Evolutionary conservation across 139 green algal species (phyloP), one percentile per base, ranked within the genome.

Genomic region (Mychonastes homosphaera): DNA sequence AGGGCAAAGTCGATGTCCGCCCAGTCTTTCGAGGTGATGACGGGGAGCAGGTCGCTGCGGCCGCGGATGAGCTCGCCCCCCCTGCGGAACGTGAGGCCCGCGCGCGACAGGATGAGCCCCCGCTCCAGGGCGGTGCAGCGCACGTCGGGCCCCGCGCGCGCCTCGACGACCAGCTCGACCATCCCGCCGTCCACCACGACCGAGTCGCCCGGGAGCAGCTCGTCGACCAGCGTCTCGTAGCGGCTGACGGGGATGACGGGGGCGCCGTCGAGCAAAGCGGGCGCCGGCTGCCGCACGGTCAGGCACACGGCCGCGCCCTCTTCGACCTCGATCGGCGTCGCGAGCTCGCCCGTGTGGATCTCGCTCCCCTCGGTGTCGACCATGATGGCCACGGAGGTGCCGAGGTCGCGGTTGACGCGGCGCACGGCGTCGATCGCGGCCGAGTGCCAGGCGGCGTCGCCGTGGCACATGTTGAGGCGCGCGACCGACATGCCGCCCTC

Each of bases 121-220:
- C 82, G 76, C 40, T 94, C 86, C 3, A 88, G 72, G 33, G 80
- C 74, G 3, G 62, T 27, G 33, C 62, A 70, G 1, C 61, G 26
- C 28, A 92, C 82, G 50, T 94, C 83, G 1, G 85, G 84, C 7
- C 84, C 85, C 16, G 71, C 74, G 51, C 84, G 90, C 10, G 44
- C 13, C 9, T 70, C 52, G 23, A 94, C 86, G 48, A 84, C 69
- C 51, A 94, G 74, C 10, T 62, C 64, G n/a, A 89, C 79, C 85
- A 94, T 92, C 49, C 86, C 86, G n/a, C 85, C 85, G 44, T 94
- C 85, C n/a, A 94, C 75, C 26, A 92, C 65, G 30, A 94, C 52
- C 39, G 76, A 44, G 61, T 94, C 86, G 0, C 86, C 86, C 3
- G 80, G 69, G 72, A 79, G 65, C 16, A 89, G 60, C 63, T 91